phyloP scores from a whole-genome alignment of 192 early-diverging fungal genomes.

The Backusella circina region DNA sequence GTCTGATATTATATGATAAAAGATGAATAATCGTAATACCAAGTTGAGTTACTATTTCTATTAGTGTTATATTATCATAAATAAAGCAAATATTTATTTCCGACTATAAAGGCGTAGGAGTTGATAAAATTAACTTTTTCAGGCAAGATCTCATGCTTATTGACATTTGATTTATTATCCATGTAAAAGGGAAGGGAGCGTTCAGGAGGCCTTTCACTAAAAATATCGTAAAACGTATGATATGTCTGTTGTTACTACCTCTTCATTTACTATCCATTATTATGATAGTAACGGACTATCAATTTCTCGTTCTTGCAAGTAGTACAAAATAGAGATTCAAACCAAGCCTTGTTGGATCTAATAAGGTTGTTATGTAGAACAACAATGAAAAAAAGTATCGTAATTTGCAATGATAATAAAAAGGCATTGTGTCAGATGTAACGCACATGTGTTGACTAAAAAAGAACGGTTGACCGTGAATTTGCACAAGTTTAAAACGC shows the following conservation, averaged over 20 bases:
- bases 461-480: not conserved
- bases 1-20: not conserved
- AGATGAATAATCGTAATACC: not conserved
- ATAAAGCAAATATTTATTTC: not conserved
- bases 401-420: not conserved
- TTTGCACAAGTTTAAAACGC: not conserved
- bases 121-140: not conserved
- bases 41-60: not conserved
- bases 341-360: not conserved
- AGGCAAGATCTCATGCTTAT: not conserved
- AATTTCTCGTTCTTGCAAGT: not conserved
- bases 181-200: not conserved
- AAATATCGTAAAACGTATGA: not conserved
- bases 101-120: not conserved
- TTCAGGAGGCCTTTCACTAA: not conserved
- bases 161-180: not conserved
- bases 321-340: conserved; percentile 2
- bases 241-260: not conserved
- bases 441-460: not conserved
- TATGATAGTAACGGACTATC: not conserved
- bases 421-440: conserved; percentile 2
- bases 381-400: not conserved
- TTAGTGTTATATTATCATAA: not conserved
- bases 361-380: no score
- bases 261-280: not conserved